A percentile compares a stretch with the other conserved stretches of the same genome.
These are phyloP conservation scores for Globisporangium canariense DNA, from an alignment of 352 stramenopile species.

Conservation along the genomic window DNA sequence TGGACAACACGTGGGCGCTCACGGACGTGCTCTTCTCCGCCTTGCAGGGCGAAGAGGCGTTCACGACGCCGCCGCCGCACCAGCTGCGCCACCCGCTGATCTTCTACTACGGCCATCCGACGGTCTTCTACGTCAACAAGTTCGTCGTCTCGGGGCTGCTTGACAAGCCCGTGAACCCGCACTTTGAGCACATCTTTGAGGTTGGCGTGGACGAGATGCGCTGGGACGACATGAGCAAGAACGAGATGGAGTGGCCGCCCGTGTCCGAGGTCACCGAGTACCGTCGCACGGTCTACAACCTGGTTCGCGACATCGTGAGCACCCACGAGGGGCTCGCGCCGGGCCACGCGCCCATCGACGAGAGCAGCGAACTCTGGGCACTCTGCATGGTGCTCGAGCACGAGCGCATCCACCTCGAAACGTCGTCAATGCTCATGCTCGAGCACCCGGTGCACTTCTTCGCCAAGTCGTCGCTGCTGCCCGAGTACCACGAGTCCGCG, in stretches of 20 bases:
- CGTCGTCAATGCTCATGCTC: slow-evolving; percentile 94
- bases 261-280: slow-evolving; percentile 91
- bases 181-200: slow-evolving; percentile 96
- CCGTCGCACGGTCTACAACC: slow-evolving; percentile 88
- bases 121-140: slow-evolving; percentile 97
- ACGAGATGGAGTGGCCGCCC: slow-evolving; percentile 92
- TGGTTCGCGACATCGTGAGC: slow-evolving; percentile 85
- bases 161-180: slow-evolving; percentile 82
- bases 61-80: slow-evolving; percentile 90
- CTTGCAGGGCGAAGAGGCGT: slow-evolving; percentile 88
- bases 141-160: slow-evolving; percentile 91
- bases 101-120: slow-evolving; percentile 98
- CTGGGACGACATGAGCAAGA: slow-evolving; percentile 98
- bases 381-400: slow-evolving; percentile 96
- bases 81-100: slow-evolving; percentile 95
- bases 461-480: slow-evolving; percentile 76
- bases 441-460: slow-evolving; percentile 92
- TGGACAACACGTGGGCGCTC: slow-evolving; percentile 95
- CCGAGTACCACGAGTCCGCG: slow-evolving; percentile 77
- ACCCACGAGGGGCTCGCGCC: slow-evolving; percentile 84
- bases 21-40: slow-evolving; percentile 92
- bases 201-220: slow-evolving; percentile 98
- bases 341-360: slow-evolving; percentile 72
- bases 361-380: slow-evolving; percentile 89
- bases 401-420: slow-evolving; percentile 97